These are phyloP conservation scores for Aechmea fasciata DNA, from an alignment of 176 grass and related monocot species.

Conservation along the genomic window DNA sequence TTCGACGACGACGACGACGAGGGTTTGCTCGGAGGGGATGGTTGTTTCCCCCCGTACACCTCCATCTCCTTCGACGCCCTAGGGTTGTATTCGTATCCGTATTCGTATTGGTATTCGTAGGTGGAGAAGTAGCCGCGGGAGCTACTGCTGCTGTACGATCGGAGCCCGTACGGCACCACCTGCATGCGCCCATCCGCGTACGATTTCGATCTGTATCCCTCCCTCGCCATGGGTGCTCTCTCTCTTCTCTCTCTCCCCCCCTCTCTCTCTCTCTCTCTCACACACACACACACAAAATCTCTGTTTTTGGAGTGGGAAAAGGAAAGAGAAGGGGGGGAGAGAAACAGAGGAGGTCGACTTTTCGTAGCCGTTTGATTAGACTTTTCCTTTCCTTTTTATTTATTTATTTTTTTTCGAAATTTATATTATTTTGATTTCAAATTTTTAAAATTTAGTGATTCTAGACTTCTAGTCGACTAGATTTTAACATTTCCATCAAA, in stretches of 20 bases:
- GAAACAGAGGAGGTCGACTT: no score
- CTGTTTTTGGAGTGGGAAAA: not conserved
- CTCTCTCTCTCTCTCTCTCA: no score
- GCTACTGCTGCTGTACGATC: conserved; percentile 13
- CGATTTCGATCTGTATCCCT: conserved; percentile 53
- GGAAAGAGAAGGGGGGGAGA: not conserved
- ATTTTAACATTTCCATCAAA: not conserved
- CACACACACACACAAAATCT: not conserved
- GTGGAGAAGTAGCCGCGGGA: conserved; percentile 8
- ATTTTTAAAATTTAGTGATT: not conserved
- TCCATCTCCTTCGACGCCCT: conserved; percentile 4
- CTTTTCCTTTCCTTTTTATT: no score
- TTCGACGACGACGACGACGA: no score
- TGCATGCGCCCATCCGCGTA: conserved; percentile 48
- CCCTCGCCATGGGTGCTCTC: conserved; percentile 10
- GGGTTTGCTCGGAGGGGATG: no score
- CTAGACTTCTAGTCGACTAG: not conserved
- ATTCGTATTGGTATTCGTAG: conserved; percentile 38
- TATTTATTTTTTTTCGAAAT: no score
- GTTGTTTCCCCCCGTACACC: conserved; percentile 20
- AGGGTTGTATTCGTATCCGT: conserved; percentile 21
- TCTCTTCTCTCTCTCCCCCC: not conserved
- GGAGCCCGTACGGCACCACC: conserved; percentile 39
- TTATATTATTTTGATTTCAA: not conserved
- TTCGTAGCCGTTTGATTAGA: no score